Conservation (phyloP, 1,284 basidiomycete genomes). For the Cystobasidium slooffiae region DNA sequence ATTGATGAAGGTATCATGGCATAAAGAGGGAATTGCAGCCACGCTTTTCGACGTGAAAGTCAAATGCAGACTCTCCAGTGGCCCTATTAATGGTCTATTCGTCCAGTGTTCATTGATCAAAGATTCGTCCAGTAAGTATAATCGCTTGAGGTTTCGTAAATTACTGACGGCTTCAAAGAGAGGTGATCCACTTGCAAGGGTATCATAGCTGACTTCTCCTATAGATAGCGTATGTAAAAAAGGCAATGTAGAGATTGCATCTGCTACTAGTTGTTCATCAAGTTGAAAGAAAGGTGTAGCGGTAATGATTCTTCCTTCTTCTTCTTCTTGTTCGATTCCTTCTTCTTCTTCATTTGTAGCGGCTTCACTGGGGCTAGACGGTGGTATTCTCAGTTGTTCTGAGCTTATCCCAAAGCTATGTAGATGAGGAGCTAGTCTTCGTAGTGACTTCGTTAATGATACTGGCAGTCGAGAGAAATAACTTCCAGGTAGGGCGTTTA, state of each 20-base stretch:
- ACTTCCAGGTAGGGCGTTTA: conserved; percentile 4
- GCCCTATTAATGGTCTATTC: neutral
- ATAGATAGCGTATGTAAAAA: neutral
- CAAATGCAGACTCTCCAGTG: neutral
- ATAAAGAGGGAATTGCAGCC: neutral
- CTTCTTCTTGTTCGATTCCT: neutral
- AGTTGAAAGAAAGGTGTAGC: conserved; percentile 22
- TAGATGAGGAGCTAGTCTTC: neutral
- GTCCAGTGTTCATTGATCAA: conserved; percentile 8
- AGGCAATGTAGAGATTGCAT: neutral
- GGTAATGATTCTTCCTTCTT: neutral
- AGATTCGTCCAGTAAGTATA: conserved; percentile 2
- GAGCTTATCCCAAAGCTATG: neutral
- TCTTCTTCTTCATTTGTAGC: neutral
- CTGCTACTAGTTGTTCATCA: conserved; percentile 22
- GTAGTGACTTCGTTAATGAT: neutral
- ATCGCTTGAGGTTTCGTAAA: neutral
- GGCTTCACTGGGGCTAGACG: neutral
- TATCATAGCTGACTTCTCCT: neutral
- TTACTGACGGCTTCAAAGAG: conserved; percentile 12
- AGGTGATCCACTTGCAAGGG: neutral
- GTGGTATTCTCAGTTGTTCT: neutral
- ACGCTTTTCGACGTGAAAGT: neutral
- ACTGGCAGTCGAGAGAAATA: conserved; percentile 4
- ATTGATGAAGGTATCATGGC: neutral